A percentile compares a stretch with the other conserved stretches of the same genome.
These are phyloP conservation scores for Acanthamoeba castellanii DNA, from an alignment of 208 protist genomes.

Conservation along the genomic window DNA sequence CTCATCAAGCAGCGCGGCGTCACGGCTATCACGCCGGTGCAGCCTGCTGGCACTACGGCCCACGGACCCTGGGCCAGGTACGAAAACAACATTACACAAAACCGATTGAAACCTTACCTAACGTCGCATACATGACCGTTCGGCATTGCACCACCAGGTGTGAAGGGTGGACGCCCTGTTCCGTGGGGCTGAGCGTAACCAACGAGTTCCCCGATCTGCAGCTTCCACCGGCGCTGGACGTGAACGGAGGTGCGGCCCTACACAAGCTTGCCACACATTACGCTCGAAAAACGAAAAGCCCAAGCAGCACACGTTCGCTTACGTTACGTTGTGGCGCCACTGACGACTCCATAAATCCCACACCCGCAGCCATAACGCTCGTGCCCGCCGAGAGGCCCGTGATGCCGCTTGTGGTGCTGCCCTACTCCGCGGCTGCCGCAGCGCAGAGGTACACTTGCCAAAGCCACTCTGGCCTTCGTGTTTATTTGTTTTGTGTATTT, in stretches of 20 bases:
- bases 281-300: no score
- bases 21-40: no score
- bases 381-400: neutral
- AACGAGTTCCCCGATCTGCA: neutral
- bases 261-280: no score
- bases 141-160: neutral
- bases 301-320: no score
- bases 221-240: neutral
- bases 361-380: neutral
- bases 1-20: neutral
- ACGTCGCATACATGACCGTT: neutral
- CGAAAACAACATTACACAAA: no score
- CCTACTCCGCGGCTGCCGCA: neutral
- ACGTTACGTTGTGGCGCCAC: no score
- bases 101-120: no score
- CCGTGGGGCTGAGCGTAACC: neutral
- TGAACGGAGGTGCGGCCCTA: neutral
- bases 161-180: neutral
- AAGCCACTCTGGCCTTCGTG: no score
- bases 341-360: no score
- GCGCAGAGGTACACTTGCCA: neutral
- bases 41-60: neutral
- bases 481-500: no score
- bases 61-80: neutral
- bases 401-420: neutral